Evolutionary conservation across 2,329 filamentous ascomycete species (phyloP).

Genomic region (Colletotrichum kahawae): DNA sequence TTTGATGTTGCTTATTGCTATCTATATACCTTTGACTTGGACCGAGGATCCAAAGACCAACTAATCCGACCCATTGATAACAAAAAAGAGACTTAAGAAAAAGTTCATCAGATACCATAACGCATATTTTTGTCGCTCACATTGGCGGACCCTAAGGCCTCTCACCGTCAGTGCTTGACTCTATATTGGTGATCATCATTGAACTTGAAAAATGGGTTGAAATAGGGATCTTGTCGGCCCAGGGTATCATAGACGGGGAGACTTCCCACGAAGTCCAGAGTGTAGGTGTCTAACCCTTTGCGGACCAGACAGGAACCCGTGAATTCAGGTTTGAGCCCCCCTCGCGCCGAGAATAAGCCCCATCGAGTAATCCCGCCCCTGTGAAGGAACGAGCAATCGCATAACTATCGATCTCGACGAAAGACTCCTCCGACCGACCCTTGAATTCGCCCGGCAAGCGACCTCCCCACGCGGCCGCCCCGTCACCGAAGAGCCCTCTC

Average conservation of each 20-base stretch:
- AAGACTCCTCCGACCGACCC: constrained; percentile 61
- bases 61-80: not conserved
- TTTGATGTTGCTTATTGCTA: not conserved
- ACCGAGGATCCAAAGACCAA: not conserved
- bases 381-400: constrained; percentile 76
- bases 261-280: constrained; percentile 49
- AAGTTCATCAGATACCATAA: constrained; percentile 54
- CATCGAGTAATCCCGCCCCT: constrained; percentile 89
- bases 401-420: constrained; percentile 98
- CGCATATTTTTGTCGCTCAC: constrained; percentile 39
- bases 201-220: constrained; percentile 25
- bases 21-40: not conserved
- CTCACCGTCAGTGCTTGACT: constrained; percentile 93
- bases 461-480: constrained; percentile 30
- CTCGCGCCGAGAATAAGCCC: constrained; percentile 99
- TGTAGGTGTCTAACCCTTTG: constrained; percentile 27
- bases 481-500: constrained; percentile 27
- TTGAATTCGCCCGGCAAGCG: constrained; percentile 28
- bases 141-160: constrained; percentile 26
- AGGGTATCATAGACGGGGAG: constrained; percentile 31
- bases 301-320: not conserved
- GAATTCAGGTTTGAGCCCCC: constrained; percentile 58
- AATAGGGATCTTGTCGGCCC: constrained; percentile 13
- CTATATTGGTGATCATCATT: constrained; percentile 92
- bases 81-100: constrained; percentile 13